Percentiles rank a stretch among this genome's conserved stretches.
Conservation (phyloP, 2,329 filamentous ascomycete genomes). For the Albophoma yamanashiensis region DNA sequence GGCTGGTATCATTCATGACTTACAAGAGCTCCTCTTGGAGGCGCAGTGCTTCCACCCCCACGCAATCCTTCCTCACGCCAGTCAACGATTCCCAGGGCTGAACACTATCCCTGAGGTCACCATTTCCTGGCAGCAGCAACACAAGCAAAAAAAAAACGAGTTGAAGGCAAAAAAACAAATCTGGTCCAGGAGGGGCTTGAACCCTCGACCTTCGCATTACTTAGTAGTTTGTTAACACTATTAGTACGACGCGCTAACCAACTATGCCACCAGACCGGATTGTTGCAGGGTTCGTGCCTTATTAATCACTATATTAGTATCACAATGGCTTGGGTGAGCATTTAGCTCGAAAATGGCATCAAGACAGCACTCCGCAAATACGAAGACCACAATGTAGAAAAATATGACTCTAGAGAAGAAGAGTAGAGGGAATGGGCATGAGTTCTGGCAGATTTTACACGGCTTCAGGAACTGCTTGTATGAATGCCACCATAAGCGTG, state of each 20-base stretch:
- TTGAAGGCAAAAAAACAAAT: not conserved
- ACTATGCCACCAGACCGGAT: not conserved
- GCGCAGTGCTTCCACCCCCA: not conserved
- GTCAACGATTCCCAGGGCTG: too few species aligned
- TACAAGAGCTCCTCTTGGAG: not conserved
- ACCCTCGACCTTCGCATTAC: constrained; percentile 1
- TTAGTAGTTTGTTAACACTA: not conserved
- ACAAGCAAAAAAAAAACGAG: not conserved
- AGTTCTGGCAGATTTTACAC: too few species aligned
- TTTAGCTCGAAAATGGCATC: not conserved
- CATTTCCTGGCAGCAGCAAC: too few species aligned
- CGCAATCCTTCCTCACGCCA: too few species aligned
- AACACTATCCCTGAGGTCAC: too few species aligned
- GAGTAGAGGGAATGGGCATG: too few species aligned
- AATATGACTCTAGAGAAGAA: too few species aligned
- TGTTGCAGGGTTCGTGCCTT: not conserved
- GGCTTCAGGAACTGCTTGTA: too few species aligned
- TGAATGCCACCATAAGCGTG: too few species aligned
- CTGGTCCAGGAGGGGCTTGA: not conserved
- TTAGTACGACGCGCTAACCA: constrained; percentile 1
- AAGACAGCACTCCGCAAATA: too few species aligned
- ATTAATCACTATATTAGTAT: not conserved
- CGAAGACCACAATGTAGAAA: too few species aligned
- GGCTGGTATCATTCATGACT: not conserved
- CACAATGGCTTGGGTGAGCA: accelerated